A percentile compares a stretch with the other conserved stretches of the same genome.
Evolutionary conservation across 495 filamentous ascomycete species (phyloP).

Genomic region (Copromyces sp.): DNA sequence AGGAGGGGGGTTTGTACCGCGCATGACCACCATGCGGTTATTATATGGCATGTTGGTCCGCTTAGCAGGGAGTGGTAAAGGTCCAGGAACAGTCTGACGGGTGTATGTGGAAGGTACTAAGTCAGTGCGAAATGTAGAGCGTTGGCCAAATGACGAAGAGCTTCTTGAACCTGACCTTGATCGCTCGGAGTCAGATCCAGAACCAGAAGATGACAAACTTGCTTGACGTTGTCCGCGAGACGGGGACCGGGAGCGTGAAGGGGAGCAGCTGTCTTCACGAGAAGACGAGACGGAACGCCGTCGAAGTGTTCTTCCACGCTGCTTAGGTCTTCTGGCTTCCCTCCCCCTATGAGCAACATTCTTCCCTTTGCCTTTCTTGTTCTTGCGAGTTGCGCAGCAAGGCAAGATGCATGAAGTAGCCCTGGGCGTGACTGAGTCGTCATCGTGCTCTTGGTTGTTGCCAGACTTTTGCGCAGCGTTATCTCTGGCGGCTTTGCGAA

Average conservation of each 20-base stretch:
- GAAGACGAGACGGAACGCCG: conserved; percentile 12
- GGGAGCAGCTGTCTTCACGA: conserved; percentile 4
- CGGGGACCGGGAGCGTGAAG: conserved; percentile 26
- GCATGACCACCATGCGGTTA: neutral
- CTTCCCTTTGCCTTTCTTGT: conserved; percentile 3
- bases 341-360: neutral
- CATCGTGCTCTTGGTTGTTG: conserved; percentile 10
- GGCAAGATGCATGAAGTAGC: conserved; percentile 1
- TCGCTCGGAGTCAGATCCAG: neutral
- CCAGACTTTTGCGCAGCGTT: neutral
- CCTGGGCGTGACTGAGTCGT: conserved; percentile 8
- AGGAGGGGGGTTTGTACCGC: neutral
- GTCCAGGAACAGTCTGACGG: neutral
- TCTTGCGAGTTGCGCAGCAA: neutral
- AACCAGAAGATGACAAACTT: neutral
- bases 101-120: neutral
- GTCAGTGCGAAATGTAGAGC: neutral
- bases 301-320: conserved; percentile 1
- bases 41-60: neutral
- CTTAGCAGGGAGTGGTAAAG: neutral
- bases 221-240: conserved; percentile 11
- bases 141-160: neutral
- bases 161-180: neutral
- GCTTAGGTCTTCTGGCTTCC: conserved; percentile 1
- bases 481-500: neutral